A percentile compares a stretch with the other conserved stretches of the same genome.
phyloP scores from a whole-genome alignment of 2,329 filamentous ascomycete genomes.

The Hypoxylon sp. region DNA sequence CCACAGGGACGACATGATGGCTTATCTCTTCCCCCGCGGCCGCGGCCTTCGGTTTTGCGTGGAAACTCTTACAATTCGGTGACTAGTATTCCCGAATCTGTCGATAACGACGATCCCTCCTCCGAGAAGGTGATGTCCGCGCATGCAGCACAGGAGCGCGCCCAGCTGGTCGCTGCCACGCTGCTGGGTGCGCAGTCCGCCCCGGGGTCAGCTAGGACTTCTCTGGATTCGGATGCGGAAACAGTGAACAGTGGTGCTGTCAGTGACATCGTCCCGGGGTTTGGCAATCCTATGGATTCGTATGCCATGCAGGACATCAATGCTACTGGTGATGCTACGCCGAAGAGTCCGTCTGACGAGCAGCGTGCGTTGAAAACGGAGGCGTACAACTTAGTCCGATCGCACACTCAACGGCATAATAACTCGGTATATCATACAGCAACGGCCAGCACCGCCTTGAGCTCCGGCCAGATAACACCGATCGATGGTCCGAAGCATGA shows the following conservation, averaged over 20 bases:
- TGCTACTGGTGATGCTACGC: conserved; percentile 20
- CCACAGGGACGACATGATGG: conserved; percentile 24
- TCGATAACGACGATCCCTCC: conserved; percentile 37
- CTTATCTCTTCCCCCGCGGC: conserved; percentile 39
- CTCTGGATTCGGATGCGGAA: conserved; percentile 50
- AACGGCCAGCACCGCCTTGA: conserved; percentile 21
- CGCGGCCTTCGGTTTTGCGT: conserved; percentile 55
- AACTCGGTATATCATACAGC: conserved; percentile 29
- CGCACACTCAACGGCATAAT: conserved; percentile 49
- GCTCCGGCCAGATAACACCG: conserved; percentile 40
- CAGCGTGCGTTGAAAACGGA: conserved; percentile 47
- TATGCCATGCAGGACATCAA: conserved; percentile 37
- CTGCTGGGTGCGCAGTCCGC: conserved; percentile 50
- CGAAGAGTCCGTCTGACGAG: conserved; percentile 35
- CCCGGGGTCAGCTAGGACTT: conserved; percentile 48
- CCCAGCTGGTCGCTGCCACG: conserved; percentile 53
- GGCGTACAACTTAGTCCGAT: conserved; percentile 54
- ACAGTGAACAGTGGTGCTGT: conserved; percentile 43
- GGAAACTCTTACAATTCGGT: conserved; percentile 53
- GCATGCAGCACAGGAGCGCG: conserved; percentile 55
- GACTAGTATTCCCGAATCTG: conserved; percentile 43
- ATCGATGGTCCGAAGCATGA: conserved; percentile 52
- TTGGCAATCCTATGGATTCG: conserved; percentile 45
- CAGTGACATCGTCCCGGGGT: conserved; percentile 37
- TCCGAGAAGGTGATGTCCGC: conserved; percentile 48